These are phyloP conservation scores for Penicillium expansum DNA, from an alignment of 2,329 filamentous ascomycete genomes.

Conservation along the genomic window DNA sequence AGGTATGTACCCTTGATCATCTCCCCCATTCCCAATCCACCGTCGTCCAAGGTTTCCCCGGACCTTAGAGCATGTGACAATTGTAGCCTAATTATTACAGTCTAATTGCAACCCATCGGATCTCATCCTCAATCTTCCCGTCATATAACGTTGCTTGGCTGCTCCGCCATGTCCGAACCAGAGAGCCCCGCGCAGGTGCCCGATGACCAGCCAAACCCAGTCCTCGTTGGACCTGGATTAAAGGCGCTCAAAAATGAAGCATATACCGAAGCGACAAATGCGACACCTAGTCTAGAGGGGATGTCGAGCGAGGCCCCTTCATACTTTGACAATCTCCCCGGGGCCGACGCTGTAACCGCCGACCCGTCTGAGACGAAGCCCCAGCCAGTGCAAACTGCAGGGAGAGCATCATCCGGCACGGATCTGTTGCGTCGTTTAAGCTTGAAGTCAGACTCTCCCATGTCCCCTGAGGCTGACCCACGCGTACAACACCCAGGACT, in stretches of 20 bases:
- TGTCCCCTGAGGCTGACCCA: constrained; percentile 52
- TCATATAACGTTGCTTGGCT: neutral
- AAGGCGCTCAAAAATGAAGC: constrained; percentile 27
- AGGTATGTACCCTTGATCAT: constrained; percentile 21
- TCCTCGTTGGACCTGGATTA: constrained; percentile 30
- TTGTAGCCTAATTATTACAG: constrained; percentile 11
- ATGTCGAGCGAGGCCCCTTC: constrained; percentile 25
- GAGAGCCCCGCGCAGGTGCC: constrained; percentile 25
- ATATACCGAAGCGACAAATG: constrained; percentile 30
- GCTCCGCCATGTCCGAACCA: constrained; percentile 26
- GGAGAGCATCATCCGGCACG: constrained; percentile 47
- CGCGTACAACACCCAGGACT: constrained; percentile 56
- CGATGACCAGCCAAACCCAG: constrained; percentile 31
- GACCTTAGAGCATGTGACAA: constrained; percentile 15
- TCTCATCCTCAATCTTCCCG: constrained; percentile 1
- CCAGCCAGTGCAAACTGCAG: constrained; percentile 44
- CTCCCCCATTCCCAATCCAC: constrained; percentile 6
- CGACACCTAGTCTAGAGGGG: constrained; percentile 26
- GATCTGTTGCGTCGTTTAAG: constrained; percentile 56
- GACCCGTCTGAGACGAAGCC: constrained; percentile 16
- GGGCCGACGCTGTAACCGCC: constrained; percentile 19
- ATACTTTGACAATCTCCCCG: constrained; percentile 31
- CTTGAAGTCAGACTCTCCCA: constrained; percentile 40
- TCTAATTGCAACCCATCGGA: constrained; percentile 4
- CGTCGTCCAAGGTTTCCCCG: constrained; percentile 4